Evolutionary conservation across 176 grass and related monocot genomes (phyloP), one percentile per base, ranked within the genome.

Genomic region (Chloris gayana): DNA sequence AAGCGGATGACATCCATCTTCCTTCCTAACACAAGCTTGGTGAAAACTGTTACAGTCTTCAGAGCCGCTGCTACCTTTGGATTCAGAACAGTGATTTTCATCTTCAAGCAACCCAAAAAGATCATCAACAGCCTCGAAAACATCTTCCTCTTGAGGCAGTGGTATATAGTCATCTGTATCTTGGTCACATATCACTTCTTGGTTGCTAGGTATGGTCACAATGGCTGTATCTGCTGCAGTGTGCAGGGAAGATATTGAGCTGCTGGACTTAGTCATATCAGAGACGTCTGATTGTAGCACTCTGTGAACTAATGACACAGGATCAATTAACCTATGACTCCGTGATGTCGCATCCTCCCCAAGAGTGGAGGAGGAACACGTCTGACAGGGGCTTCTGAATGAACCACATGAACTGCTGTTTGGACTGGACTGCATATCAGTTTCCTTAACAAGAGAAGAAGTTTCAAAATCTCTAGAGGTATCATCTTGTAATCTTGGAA

Each of bases 161-260:
- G 84, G 84, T 75, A 87, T 84, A 72, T 71, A 91, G 60, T 91
- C 88, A 87, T 79, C 70, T 77, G 56, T 80, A 76, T 29, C 84
- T 74, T 64, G 61, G n/a, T 80, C 75, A 75, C 80, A 58, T 17
- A 70, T 38, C 54, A 9, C 46, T 84, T 87, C 76, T 76, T 91
- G 56, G 42, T 73, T 80, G 29, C 76, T 30, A 53, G 74, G 34
- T 64, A 70, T 3, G 24, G 70, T 53, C 45, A 71, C 7, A 72
- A 21, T 67, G 37, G 56, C 42, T 1, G 5, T 66, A 82, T 83
- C 80, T 83, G 67, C 46, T 65, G 27, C 67, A 78, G 45, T 83
- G 74, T 82, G 79, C 44, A 77, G 69, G 9, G 79, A 41, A 77
- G 59, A 58, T 83, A 51, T 57, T 54, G 67, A 73, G 69, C 33